Evolutionary conservation across 352 stramenopile genomes (phyloP), one percentile per base, ranked within the genome.

Genomic region (Chrysophaeum taylorii): DNA sequence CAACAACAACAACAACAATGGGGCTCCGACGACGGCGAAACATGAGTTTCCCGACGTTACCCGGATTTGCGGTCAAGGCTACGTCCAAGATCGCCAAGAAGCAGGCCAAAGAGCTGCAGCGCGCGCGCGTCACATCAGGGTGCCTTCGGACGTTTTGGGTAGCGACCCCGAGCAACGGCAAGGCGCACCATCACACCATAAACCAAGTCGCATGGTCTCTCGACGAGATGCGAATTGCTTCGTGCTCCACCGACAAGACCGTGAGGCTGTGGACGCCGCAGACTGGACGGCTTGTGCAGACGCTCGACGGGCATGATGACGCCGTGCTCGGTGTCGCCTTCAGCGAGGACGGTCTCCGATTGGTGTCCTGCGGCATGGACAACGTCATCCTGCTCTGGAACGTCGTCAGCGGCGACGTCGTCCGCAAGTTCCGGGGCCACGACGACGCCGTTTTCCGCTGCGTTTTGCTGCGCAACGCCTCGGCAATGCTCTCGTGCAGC

Each of bases 331-430:
- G 69, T 18, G 25, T 29, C 35, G 69, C 43, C 27, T 73, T 73
- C 38, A 60, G 31, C 43, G 60, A 73, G 60, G 69, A 73, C 35
- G 69, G 69, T 23, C 48, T 73, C 25, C 57, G 67, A 23, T 38
- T 73, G 2, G 69, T 73, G 1, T 64, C 33, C 4, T 62, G 60
- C 35, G 69, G 69, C 27, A 64, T 73, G 54, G 69, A 73, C n/a
- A 73, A 73, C 60, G 31, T 73, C 27, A 29, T 73, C 57, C 70
- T 73, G 18, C 41, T 73, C 25, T 73, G 69, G 69, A 73, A 73
- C 61, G 43, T 62, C 15, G 57, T 68, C 29, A 73, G 64, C 69
- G 69, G 69, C 54, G 60, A 23, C 23, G 48, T 71, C 25, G 21
- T 73, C 21, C 67, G 69, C 25, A 62, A 43, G 18, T 53, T 72